Percentiles rank a stretch among this genome's conserved stretches.
Evolutionary conservation across 192 early-diverging fungal genomes (phyloP).

Genomic region (Backusella parvicylindrica): DNA sequence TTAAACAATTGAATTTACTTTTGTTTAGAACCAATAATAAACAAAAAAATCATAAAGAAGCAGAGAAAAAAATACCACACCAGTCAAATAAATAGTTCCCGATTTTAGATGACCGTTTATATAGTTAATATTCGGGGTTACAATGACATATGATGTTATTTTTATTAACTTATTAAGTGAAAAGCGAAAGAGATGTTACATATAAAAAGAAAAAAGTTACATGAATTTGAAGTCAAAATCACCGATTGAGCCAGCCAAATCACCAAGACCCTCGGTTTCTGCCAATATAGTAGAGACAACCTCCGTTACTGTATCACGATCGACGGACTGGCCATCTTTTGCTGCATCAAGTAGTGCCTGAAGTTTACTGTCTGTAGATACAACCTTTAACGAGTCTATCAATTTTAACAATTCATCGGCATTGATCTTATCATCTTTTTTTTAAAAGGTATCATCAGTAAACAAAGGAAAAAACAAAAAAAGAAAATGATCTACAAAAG

Average conservation of each 20-base stretch:
- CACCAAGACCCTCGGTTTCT: neutral
- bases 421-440: neutral
- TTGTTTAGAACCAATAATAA: neutral
- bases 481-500: neutral
- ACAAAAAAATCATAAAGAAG: neutral
- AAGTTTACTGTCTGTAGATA: neutral
- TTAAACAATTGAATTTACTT: neutral
- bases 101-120: neutral
- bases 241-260: slow-evolving; percentile 1
- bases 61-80: neutral
- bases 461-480: no score
- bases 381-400: neutral
- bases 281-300: neutral
- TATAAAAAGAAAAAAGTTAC: neutral
- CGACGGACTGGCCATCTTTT: neutral
- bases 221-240: neutral
- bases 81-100: neutral
- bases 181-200: neutral
- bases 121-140: neutral
- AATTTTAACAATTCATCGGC: neutral
- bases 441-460: no score
- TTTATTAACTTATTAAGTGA: neutral
- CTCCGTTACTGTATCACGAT: neutral
- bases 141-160: neutral
- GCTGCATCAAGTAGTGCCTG: neutral